Evolutionary conservation across 176 grass and related monocot genomes (phyloP).

Genomic region (Zizania latifolia): DNA sequence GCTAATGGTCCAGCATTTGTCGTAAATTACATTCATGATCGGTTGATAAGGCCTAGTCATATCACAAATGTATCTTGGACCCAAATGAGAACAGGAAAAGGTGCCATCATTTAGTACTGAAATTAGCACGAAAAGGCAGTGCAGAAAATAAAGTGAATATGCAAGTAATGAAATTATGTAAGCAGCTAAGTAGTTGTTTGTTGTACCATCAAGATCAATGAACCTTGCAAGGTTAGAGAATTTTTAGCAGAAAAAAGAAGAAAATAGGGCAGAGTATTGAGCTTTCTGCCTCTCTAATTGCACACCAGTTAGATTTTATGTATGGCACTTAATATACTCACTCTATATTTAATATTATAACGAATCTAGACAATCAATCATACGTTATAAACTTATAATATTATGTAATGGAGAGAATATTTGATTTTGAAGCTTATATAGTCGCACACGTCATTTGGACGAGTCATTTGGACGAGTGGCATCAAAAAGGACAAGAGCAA

Average conservation of each 20-base stretch:
- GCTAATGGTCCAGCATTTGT: constrained; percentile 8
- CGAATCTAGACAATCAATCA: too few species aligned
- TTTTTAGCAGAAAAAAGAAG: neutral
- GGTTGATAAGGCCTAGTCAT: constrained; percentile 30
- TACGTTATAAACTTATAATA: too few species aligned
- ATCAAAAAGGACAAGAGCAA: neutral
- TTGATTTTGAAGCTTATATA: too few species aligned
- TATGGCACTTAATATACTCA: too few species aligned
- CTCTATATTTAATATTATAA: too few species aligned
- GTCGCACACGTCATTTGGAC: too few species aligned
- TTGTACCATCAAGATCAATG: neutral
- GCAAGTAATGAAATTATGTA: neutral
- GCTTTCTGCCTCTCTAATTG: too few species aligned
- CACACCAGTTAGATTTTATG: neutral
- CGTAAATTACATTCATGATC: neutral
- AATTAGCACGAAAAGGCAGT: neutral
- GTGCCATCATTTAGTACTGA: constrained; percentile 3
- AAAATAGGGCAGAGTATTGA: neutral
- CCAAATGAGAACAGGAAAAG: neutral
- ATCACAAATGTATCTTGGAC: constrained; percentile 1
- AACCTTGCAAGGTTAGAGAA: neutral
- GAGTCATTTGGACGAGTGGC: too few species aligned
- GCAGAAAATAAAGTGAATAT: neutral
- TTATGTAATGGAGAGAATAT: too few species aligned
- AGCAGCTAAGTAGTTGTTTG: neutral